These are phyloP conservation scores for Volvariella volvacea DNA, from an alignment of 1,284 basidiomycete genomes.

Conservation along the genomic window DNA sequence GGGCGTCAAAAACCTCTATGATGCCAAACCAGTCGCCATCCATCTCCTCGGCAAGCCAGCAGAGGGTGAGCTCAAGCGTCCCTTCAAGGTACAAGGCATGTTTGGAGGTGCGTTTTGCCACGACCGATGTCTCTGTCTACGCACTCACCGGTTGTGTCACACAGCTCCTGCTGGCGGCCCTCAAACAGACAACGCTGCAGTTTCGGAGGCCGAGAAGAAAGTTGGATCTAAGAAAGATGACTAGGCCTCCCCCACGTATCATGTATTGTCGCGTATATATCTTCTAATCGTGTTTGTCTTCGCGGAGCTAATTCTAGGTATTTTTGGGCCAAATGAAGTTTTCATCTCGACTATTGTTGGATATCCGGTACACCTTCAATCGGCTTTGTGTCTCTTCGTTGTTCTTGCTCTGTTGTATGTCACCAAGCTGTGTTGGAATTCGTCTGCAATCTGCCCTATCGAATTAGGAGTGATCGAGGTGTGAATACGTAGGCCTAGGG, in stretches of 20 bases:
- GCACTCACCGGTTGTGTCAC: conserved; percentile 1
- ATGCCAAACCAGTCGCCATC: conserved; percentile 77
- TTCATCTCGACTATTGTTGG: no score
- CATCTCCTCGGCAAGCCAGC: conserved; percentile 74
- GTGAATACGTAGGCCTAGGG: no score
- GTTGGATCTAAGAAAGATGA: conserved; percentile 77
- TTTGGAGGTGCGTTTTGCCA: conserved; percentile 53
- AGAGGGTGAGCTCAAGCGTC: conserved; percentile 85
- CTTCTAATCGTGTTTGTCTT: no score
- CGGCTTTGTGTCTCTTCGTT: no score
- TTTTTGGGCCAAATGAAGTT: no score
- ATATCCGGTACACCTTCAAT: no score
- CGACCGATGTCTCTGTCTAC: neutral
- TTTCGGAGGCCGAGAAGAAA: conserved; percentile 84
- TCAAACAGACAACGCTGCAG: conserved; percentile 78
- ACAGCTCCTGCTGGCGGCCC: conserved; percentile 44
- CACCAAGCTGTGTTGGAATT: no score
- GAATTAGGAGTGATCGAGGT: no score
- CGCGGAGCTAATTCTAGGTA: no score
- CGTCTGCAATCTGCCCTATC: no score
- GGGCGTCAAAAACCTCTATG: conserved; percentile 83
- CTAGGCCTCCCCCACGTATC: conserved; percentile 19
- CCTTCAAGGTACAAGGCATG: conserved; percentile 78
- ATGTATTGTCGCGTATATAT: no score
- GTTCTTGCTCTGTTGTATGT: no score